Evolutionary conservation across 2,329 filamentous ascomycete genomes (phyloP), one percentile per base, ranked within the genome.

Genomic region (Orbilia ellipsospora): DNA sequence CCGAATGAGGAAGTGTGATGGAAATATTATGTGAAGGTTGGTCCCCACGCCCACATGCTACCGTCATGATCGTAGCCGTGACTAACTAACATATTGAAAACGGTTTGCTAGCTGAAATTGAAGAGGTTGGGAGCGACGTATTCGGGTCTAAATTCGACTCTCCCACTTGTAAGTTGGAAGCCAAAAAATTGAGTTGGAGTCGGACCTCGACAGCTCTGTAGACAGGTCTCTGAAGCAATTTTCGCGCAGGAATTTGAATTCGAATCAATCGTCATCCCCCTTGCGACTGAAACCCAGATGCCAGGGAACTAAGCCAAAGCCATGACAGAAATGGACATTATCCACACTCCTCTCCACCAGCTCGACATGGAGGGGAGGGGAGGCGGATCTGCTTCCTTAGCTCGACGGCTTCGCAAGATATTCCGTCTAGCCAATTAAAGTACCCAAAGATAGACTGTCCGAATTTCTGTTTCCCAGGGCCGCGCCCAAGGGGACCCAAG

Each of bases 321-420:
- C 31, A 42, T n/a, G 52, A 28, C 62, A 18, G 50, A 48, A 56
- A 66, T 56, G 40, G 44, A 52, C 42, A 51, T 26, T 60, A 59
- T 26, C 64, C 64, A 31, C 28, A 60, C 64, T 59, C 42, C 28
- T 50, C 23, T 23, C 3, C 57, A 50, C 55, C 36, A 67, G 45
- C 60, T 23, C 23, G 57, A 51, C 48, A 57, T 54, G 54, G 57
- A 57, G 20, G 65, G 57, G 31, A 36, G 67, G 69, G 63, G 56
- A 68, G 56, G 26, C 70, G 70, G 70, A 74, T 74, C 63, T 64
- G 57, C 69, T 73, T 55, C 70, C 63, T 74, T 68, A 63, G 63
- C 70, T 55, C 63, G 59, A 74, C 45, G 70, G 70, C 31, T 26
- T 63, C 26, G 45, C 70, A 74, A 63, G 70, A 74, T 74, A 68